Evolutionary conservation across 1,284 basidiomycete genomes (phyloP).

Genomic region (Puccinia hordei): DNA sequence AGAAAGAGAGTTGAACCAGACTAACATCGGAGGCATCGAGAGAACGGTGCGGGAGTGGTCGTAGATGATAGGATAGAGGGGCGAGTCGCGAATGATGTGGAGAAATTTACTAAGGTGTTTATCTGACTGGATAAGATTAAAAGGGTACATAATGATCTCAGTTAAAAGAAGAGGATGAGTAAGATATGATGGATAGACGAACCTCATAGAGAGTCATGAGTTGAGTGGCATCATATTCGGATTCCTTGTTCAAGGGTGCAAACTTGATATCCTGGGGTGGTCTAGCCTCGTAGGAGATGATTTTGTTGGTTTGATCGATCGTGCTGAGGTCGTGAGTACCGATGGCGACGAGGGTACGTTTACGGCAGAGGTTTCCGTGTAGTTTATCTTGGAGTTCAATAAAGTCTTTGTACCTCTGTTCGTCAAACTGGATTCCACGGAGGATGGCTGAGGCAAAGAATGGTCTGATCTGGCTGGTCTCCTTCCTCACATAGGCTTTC

Average conservation of each 20-base stretch:
- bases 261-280: conserved; percentile 89
- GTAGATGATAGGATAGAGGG: conserved; percentile 97
- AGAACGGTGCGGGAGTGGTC: conserved; percentile 82
- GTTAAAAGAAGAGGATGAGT: neutral
- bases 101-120: conserved; percentile 87
- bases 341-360: conserved; percentile 88
- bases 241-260: conserved; percentile 75
- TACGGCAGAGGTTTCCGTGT: conserved; percentile 90
- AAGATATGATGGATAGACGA: conserved; percentile 53
- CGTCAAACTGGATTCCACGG: conserved; percentile 82
- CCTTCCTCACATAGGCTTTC: conserved; percentile 51
- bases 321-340: conserved; percentile 97
- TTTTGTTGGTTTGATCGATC: conserved; percentile 77
- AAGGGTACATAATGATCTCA: neutral
- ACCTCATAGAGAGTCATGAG: conserved; percentile 90
- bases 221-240: conserved; percentile 75
- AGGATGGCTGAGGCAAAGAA: conserved; percentile 88
- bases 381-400: conserved; percentile 93
- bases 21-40: conserved; percentile 87
- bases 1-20: too few species aligned
- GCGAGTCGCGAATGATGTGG: conserved; percentile 88
- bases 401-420: conserved; percentile 89
- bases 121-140: conserved; percentile 70
- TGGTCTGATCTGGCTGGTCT: conserved; percentile 82
- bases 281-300: conserved; percentile 73